phyloP scores from a whole-genome alignment of 2,329 filamentous ascomycete genomes.

The Helicocarpus griseus region DNA sequence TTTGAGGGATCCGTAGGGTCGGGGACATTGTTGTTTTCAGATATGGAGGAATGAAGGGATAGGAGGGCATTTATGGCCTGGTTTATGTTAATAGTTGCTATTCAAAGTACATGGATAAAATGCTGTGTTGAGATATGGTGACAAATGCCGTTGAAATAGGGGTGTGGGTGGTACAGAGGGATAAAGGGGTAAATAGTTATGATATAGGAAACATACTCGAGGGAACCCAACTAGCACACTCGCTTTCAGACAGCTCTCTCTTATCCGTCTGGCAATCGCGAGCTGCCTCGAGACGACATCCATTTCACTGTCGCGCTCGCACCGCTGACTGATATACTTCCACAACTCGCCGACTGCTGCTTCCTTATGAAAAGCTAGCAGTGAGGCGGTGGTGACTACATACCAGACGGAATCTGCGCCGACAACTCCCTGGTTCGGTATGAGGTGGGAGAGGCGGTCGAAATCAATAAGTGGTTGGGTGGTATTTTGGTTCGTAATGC shows the following conservation, averaged over 20 bases:
- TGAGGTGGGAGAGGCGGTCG: neutral
- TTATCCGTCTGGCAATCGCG: conserved; percentile 16
- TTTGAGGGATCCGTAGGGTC: too few species aligned
- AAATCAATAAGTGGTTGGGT: neutral
- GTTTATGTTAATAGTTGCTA: too few species aligned
- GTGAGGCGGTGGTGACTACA: conserved; percentile 17
- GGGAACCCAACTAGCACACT: conserved; percentile 22
- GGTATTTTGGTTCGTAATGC: neutral
- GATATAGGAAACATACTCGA: conserved; percentile 12
- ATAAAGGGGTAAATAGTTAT: neutral
- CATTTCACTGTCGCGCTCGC: neutral
- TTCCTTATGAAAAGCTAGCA: conserved; percentile 20
- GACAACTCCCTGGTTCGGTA: neutral
- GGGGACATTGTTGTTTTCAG: too few species aligned
- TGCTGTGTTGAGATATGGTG: neutral
- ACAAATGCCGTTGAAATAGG: neutral
- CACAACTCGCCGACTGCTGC: conserved; percentile 17
- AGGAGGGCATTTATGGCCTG: conserved; percentile 15
- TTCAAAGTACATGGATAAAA: too few species aligned
- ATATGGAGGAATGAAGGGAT: conserved; percentile 16
- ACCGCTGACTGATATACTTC: conserved; percentile 14
- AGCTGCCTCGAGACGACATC: conserved; percentile 6
- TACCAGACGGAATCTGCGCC: conserved; percentile 16
- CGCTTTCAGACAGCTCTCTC: conserved; percentile 19
- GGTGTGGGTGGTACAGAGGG: neutral